Percentiles rank a stretch among this genome's conserved stretches.
Evolutionary conservation across 441 rosid genomes (phyloP).

Genomic region (Arabidopsis hybrid): DNA sequence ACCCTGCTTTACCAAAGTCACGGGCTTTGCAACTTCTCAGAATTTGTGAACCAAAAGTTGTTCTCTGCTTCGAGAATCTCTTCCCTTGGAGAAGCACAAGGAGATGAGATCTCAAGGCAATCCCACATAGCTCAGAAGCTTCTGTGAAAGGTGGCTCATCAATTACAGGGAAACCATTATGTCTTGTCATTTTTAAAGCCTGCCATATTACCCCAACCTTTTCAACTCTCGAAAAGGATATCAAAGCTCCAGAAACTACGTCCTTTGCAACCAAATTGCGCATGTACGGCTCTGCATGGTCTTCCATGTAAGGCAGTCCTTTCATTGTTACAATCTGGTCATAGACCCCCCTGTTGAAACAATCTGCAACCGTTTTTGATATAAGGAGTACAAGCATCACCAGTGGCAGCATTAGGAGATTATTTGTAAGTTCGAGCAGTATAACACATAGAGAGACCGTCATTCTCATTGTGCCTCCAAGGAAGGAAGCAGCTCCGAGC

Average conservation of each 20-base stretch:
- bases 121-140: conserved; percentile 64
- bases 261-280: conserved; percentile 60
- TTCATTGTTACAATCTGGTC: conserved; percentile 75
- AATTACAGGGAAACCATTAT: conserved; percentile 77
- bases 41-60: conserved; percentile 51
- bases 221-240: conserved; percentile 64
- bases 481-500: conserved; percentile 79
- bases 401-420: conserved; percentile 66
- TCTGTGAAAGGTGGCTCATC: conserved; percentile 74
- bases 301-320: conserved; percentile 77
- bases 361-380: conserved; percentile 74
- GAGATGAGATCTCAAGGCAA: conserved; percentile 72
- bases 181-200: conserved; percentile 58
- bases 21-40: conserved; percentile 50
- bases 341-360: conserved; percentile 71
- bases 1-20: conserved; percentile 74
- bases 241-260: conserved; percentile 64
- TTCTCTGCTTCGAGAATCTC: conserved; percentile 54
- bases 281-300: conserved; percentile 79
- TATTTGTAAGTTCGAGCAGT: conserved; percentile 74
- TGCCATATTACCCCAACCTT: conserved; percentile 62
- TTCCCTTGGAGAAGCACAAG: conserved; percentile 68
- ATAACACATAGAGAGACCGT: conserved; percentile 77
- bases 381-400: conserved; percentile 77
- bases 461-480: conserved; percentile 87